Base-by-base conservation (phyloP, 805 yeast species). In the Metschnikowia shivogae region DNA sequence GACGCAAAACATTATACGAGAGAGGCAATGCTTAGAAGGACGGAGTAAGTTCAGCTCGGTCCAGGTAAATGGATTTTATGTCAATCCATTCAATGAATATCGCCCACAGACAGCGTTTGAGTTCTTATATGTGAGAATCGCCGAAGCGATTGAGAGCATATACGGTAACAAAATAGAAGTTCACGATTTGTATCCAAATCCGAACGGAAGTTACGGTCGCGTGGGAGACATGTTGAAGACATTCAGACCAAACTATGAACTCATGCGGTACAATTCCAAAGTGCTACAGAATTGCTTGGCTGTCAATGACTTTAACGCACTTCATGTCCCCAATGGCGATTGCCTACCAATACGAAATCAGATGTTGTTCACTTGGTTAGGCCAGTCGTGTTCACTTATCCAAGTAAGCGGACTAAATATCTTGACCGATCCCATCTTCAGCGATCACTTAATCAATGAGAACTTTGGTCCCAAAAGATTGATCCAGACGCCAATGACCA, bases 81-180 rank as follows among this genome's bases (percentile, higher is more conserved):
- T 88, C 47, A 92, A 92, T 57, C 98, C 98, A 2, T 92, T 92
- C 61, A 76, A 76, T 13, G 97, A 92, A 60, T 92, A 92, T 60
- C 73, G 97, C 42, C 85, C 89, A 6, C 97, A 90, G 64, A 89
- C 97, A 0, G 72, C 88, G 7, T 86, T 86, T 59, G 97, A 92
- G 65, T 92, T 90, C 64, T 68, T 87, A 26, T 70, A 78, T 35
- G 84, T 90, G 54, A 70, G 97, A 17, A 48, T 89, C 3, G 61
- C 81, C 45, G 97, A 89, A 60, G 59, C 88, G 4, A 74, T 85
- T 54, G 86, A 85, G 53, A 81, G 71, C 45, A 52, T 71, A 29
- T 69, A 68, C 49, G 74, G 73, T 1, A 64, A 56, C 42, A 53
- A 55, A 38, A 52, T 66, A 27, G 74, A 70, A 47, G 46, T 67